Base-by-base conservation (phyloP, 2,329 filamentous ascomycete genomes). In the Pyricularia pennisetigena region DNA sequence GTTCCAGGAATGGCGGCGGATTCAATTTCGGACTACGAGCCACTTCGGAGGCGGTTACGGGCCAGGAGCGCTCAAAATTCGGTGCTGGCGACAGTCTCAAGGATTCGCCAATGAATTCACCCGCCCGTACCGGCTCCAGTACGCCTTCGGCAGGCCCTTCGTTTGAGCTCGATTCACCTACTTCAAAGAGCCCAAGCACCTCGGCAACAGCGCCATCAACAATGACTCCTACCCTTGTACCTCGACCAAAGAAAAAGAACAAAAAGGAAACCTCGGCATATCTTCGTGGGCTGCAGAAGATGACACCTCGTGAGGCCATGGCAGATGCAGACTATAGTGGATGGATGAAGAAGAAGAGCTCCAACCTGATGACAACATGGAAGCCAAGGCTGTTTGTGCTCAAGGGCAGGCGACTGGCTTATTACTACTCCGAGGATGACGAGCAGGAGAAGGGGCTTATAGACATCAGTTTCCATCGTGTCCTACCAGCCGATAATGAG, bases 261-360 rank as follows among this genome's bases (percentile, higher is more conserved):
- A 99, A 99, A 81, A 96, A 98, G 76, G 90, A 93, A 69, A 99
- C 95, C 0, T 97, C 94, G 74, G 95, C 95, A 0, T 99, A 98
- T 78, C 92, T 89, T 23, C 90, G 92, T 32, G 95, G 95, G 0
- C 81, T 98, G 59, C 86, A 91, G 73, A 93, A 94, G 78, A 90
- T 94, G 70, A 81, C 86, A 0, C 95, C 95, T 0, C 83, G 88
- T 68, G 92, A 97, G 75, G 93, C 94, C 70, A 95, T 97, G 78
- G 82, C 88, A 70, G 88, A 88, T 70, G 94, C 93, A 68, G 94
- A 99, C 75, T 98, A 97, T 77, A 94, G 90, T 74, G 95, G 95
- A 1, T 99, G 95, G 95, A 99, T 99, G 95, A 98, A 95, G 83
- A 99, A 99, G 85, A 94, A 96, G 79, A 97, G 93, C 69, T 94